These are phyloP conservation scores for Chaetomium olivaceum DNA, from an alignment of 2,329 filamentous ascomycete genomes.

Conservation along the genomic window DNA sequence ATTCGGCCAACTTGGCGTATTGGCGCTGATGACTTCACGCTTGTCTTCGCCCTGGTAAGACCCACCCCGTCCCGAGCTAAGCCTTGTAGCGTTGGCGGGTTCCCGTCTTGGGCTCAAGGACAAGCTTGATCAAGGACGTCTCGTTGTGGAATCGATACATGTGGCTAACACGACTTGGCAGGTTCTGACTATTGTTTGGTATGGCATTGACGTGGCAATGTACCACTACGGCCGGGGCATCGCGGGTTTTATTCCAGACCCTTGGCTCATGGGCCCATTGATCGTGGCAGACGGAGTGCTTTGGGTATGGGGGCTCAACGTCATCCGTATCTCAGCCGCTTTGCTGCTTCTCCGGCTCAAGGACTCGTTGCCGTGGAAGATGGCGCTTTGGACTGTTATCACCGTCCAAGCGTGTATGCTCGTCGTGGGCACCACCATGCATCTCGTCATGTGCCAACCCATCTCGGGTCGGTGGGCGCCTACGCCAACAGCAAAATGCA, in stretches of 20 bases:
- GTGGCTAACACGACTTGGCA: neutral
- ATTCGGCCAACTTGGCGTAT: slow-evolving; percentile 3
- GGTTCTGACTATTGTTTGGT: slow-evolving; percentile 11
- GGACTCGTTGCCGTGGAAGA: slow-evolving; percentile 7
- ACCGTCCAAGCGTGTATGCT: slow-evolving; percentile 10
- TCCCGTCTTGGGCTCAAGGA: neutral
- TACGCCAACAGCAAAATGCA: slow-evolving; percentile 2
- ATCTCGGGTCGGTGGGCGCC: slow-evolving; percentile 16
- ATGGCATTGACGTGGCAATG: slow-evolving; percentile 14
- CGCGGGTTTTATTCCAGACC: slow-evolving; percentile 8
- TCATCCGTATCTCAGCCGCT: slow-evolving; percentile 13
- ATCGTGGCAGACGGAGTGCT: slow-evolving; percentile 15
- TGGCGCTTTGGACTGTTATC: slow-evolving; percentile 7
- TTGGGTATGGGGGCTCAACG: slow-evolving; percentile 14
- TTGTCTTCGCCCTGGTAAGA: slow-evolving; percentile 8
- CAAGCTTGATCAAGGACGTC: neutral
- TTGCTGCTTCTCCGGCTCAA: slow-evolving; percentile 9
- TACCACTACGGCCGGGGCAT: slow-evolving; percentile 11
- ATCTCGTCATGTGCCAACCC: slow-evolving; percentile 15
- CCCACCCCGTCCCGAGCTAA: neutral
- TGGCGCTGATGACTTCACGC: slow-evolving; percentile 11
- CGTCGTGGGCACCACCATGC: slow-evolving; percentile 11
- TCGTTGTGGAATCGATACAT: neutral
- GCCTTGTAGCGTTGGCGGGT: neutral
- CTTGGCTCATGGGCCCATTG: slow-evolving; percentile 12